phyloP scores from a whole-genome alignment of 1,284 basidiomycete species.

The Marasmius fiardii region DNA sequence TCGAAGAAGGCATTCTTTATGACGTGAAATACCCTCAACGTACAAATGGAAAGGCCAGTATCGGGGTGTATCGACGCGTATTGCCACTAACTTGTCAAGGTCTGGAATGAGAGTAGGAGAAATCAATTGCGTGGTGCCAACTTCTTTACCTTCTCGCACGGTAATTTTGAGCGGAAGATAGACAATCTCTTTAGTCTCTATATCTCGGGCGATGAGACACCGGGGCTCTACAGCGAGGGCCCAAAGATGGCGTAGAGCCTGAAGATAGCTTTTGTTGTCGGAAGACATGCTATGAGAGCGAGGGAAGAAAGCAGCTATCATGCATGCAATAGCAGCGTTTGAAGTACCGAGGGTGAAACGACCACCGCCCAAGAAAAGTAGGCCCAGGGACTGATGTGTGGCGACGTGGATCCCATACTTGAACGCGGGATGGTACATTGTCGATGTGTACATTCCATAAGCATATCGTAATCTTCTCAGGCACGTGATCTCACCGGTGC shows the following conservation, averaged over 20 bases:
- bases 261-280: conserved; percentile 91
- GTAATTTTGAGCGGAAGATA: conserved; percentile 90
- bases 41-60: conserved; percentile 93
- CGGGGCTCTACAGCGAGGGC: conserved; percentile 92
- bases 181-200: conserved; percentile 86
- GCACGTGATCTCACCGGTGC: conserved; percentile 91
- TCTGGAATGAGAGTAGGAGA: conserved; percentile 92
- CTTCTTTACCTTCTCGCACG: conserved; percentile 58
- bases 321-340: conserved; percentile 85
- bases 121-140: conserved; percentile 72
- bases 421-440: conserved; percentile 75
- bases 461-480: conserved; percentile 86
- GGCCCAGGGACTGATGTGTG: conserved; percentile 87
- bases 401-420: conserved; percentile 91
- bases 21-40: conserved; percentile 61
- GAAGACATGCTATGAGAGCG: conserved; percentile 75
- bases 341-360: conserved; percentile 92
- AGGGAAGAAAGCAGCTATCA: conserved; percentile 91
- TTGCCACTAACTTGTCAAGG: conserved; percentile 72
- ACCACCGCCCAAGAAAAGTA: conserved; percentile 93
- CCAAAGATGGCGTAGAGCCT: conserved; percentile 95
- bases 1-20: conserved; percentile 66
- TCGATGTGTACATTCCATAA: conserved; percentile 85
- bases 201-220: conserved; percentile 87
- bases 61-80: conserved; percentile 86